Base-by-base conservation (phyloP, 345 rosid genomes). In the Aethionema arabicum region DNA sequence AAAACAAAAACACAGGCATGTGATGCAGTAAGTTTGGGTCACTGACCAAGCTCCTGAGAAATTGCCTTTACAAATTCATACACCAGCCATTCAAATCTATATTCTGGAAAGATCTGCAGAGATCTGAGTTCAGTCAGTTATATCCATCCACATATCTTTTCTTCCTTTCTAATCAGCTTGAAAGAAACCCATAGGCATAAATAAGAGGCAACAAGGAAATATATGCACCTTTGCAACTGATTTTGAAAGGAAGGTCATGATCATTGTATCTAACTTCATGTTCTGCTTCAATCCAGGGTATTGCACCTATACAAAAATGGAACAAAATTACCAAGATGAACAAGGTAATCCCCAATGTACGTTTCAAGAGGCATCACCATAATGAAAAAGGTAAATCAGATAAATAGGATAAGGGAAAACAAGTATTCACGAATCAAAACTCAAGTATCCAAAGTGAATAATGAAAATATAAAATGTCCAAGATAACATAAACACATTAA, bases 41-140 rank as follows among this genome's bases (percentile, higher is more conserved):
- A 75, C 97, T 80, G 49, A 87, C 97, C 96, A 66, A 88, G 95
- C 76, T 91, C 98, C 68, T 65, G 57, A 54, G 91, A 79, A 65
- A 88, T 72, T 50, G 86, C 64, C 74, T 75, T 61, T 32, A 77
- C 65, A 56, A 91, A 91, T 71, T 88, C 96, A 66, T 81, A 57
- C 40, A 91, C 84, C 80, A 91, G 77, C 84, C 88, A 83, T 31
- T 72, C 84, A 74, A 88, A 91, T 72, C 90, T 79, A 76, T 86
- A 91, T 69, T 88, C 90, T 10, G 95, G 96, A 63, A 84, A 86
- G 51, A 84, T 69, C 95, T 90, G 84, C 39, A 0, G 63, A 72
- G n/a, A 56, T 11, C 41, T 41, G 14, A 56, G 42, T 15, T 16
- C 67, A 61, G 10, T 16, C 13, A 41, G 48, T 36, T 45, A 11